These are phyloP conservation scores for Ophiorrhiza pumila DNA, from an alignment of 257 asterid species.

Conservation along the genomic window DNA sequence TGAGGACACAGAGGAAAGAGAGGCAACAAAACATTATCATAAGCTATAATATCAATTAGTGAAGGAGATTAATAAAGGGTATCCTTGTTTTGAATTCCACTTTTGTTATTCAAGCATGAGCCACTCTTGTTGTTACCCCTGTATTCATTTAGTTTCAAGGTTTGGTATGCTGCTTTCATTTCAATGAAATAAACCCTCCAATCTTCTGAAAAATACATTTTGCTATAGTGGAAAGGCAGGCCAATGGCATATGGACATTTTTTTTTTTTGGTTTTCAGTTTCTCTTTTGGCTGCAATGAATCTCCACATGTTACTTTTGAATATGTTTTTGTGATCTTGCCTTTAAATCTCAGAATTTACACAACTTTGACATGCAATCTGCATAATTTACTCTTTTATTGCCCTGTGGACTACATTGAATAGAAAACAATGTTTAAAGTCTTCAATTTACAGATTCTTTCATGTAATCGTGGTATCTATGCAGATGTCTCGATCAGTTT, in stretches of 20 bases:
- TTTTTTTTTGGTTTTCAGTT: not conserved
- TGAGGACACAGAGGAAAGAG: constrained; percentile 20
- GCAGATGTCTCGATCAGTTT: too few relatives aligned
- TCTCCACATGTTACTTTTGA: not conserved
- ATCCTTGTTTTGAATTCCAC: not conserved
- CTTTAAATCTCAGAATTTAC: too few relatives aligned
- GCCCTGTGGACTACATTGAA: too few relatives aligned
- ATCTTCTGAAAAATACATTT: not conserved
- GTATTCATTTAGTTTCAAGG: not conserved
- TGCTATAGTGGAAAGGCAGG: not conserved
- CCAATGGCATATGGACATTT: not conserved
- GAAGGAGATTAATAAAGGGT: not conserved
- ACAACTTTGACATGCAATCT: too few relatives aligned
- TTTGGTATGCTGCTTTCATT: not conserved
- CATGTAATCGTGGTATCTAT: too few relatives aligned
- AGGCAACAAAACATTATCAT: not conserved
- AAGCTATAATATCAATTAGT: not conserved
- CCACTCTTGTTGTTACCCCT: not conserved
- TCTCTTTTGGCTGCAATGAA: not conserved
- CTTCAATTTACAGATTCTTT: too few relatives aligned
- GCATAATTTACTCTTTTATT: too few relatives aligned
- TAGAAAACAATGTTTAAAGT: too few relatives aligned
- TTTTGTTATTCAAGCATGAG: not conserved
- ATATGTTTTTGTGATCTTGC: too few relatives aligned
- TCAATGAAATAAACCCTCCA: not conserved